phyloP scores from a whole-genome alignment of 1,139 yeast species.

The Saccharomyces hybrid region DNA sequence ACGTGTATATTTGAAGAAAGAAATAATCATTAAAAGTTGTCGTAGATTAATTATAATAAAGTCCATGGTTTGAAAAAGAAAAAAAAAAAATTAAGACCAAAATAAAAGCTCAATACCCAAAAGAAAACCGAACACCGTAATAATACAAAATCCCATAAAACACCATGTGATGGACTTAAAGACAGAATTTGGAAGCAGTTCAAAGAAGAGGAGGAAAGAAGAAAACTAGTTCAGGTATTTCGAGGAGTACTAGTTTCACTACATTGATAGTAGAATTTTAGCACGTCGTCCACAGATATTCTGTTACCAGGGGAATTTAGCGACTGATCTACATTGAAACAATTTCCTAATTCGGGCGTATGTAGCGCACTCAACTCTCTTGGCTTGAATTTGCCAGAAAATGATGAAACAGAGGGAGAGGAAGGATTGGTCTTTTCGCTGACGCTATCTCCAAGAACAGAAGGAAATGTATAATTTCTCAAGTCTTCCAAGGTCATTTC shows the following conservation, averaged over 20 bases:
- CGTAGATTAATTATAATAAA: neutral
- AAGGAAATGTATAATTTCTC: slow-evolving; percentile 3
- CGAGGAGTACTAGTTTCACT: slow-evolving; percentile 17
- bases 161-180: neutral
- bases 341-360: slow-evolving; percentile 20
- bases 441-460: neutral
- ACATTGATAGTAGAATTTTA: slow-evolving; percentile 22
- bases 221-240: slow-evolving; percentile 1
- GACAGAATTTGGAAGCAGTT: neutral
- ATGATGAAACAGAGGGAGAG: neutral
- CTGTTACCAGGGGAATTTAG: slow-evolving; percentile 8
- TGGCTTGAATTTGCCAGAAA: neutral
- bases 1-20: neutral
- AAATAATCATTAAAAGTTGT: neutral
- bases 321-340: slow-evolving; percentile 14
- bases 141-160: neutral
- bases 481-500: slow-evolving; percentile 3
- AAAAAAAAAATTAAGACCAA: neutral
- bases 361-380: slow-evolving; percentile 11
- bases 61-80: neutral
- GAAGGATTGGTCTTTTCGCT: neutral
- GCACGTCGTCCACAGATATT: slow-evolving; percentile 27
- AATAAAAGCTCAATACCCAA: neutral
- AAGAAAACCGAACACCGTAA: neutral
- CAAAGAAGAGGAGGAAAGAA: slow-evolving; percentile 2